A percentile compares a stretch with the other conserved stretches of the same genome.
Evolutionary conservation across 352 stramenopile genomes (phyloP).

Genomic region (Globisporangium barbulae): DNA sequence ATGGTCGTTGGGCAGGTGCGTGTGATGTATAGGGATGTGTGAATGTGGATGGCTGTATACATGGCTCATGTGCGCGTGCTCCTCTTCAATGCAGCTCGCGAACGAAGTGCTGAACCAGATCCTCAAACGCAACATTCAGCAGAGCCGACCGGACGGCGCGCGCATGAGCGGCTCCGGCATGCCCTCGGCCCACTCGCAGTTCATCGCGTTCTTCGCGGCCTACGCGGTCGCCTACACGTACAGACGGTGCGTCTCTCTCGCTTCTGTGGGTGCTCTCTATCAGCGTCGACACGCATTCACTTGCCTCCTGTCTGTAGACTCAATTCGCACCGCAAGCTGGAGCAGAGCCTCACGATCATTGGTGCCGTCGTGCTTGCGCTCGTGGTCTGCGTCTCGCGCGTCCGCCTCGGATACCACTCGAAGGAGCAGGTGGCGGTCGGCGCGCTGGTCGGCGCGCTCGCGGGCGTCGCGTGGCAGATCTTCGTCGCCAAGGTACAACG

Average conservation of each 20-base stretch:
- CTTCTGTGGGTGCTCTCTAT: too few species aligned
- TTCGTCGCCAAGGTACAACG: conserved; percentile 21
- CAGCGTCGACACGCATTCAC: neutral
- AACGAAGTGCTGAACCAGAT: conserved; percentile 78
- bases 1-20: conserved; percentile 70
- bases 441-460: conserved; percentile 37
- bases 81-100: conserved; percentile 30
- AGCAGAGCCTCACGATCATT: conserved; percentile 63
- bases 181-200: conserved; percentile 81
- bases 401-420: conserved; percentile 79
- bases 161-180: conserved; percentile 66
- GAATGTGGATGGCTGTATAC: neutral
- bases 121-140: conserved; percentile 72
- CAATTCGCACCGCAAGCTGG: conserved; percentile 46
- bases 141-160: conserved; percentile 61
- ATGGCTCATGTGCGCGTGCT: neutral
- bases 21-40: neutral
- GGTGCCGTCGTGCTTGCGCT: conserved; percentile 37
- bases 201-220: conserved; percentile 74
- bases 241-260: conserved; percentile 35
- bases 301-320: conserved; percentile 22
- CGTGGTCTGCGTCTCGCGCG: conserved; percentile 67
- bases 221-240: conserved; percentile 72
- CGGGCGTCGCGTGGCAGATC: conserved; percentile 53
- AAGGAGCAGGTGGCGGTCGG: conserved; percentile 67